These are phyloP conservation scores for Marasmius fiardii DNA, from an alignment of 1,284 basidiomycete genomes.

Conservation along the genomic window DNA sequence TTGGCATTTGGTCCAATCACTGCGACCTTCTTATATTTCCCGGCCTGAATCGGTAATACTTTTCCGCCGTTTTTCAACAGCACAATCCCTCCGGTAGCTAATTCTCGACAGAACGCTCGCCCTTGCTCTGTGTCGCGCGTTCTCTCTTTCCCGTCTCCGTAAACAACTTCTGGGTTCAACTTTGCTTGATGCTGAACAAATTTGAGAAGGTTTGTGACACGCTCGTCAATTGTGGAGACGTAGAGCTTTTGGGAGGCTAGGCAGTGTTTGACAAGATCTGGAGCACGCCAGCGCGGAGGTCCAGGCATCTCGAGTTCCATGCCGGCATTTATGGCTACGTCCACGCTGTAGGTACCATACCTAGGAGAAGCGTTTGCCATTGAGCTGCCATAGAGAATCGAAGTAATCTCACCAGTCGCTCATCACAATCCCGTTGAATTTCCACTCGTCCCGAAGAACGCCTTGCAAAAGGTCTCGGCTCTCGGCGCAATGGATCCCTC, in stretches of 20 bases:
- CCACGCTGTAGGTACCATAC: conserved; percentile 30
- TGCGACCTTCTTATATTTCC: conserved; percentile 54
- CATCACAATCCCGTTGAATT: conserved; percentile 61
- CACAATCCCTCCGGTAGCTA: conserved; percentile 66
- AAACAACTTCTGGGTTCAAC: conserved; percentile 58
- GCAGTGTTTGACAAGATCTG: conserved; percentile 49
- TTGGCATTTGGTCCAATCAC: conserved; percentile 76
- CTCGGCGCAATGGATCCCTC: conserved; percentile 64
- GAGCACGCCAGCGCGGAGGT: conserved; percentile 53
- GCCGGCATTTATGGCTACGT: conserved; percentile 14
- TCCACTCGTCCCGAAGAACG: conserved; percentile 68
- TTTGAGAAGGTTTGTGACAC: conserved; percentile 49
- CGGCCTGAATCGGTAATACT: conserved; percentile 52
- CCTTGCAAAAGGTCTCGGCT: conserved; percentile 48
- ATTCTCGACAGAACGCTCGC: conserved; percentile 50
- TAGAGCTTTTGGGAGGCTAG: conserved; percentile 58
- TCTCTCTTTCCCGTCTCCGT: conserved; percentile 60
- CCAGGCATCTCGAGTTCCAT: conserved; percentile 17
- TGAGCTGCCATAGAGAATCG: not conserved
- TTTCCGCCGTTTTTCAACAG: conserved; percentile 63
- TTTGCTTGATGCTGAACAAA: conserved; percentile 60
- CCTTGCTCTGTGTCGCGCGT: conserved; percentile 54
- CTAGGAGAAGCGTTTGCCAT: conserved; percentile 25
- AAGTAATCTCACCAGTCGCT: conserved; percentile 53
- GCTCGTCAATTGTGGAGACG: conserved; percentile 48